Evolutionary conservation across 148 eudicot species (phyloP), one percentile per base, ranked within the genome.

Genomic region (Vaccinium darrowii): DNA sequence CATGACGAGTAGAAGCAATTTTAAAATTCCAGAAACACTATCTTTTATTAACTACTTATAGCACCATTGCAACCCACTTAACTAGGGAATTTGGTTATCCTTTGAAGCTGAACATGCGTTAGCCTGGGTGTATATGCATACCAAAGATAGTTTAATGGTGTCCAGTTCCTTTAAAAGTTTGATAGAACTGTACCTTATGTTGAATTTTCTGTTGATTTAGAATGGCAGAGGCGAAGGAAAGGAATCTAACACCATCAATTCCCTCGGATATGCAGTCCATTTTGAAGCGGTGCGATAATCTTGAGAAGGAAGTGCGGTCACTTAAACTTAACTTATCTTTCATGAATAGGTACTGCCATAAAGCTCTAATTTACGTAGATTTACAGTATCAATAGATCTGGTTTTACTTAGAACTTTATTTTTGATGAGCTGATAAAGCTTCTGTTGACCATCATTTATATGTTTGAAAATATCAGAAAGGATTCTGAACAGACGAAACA

Each of bases 401-500:
- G 67, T 21, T 62, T 62, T 23, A 62, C 25, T 0, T 23, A 65
- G 10, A 51, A 51, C 1, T 51, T 10, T 51, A 51, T 8, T 51
- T 51, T 51, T 10, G 53, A 10, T 51, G 53, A 10, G 53, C 1
- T 51, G 10, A 51, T 5, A 43, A 43, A 43, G 43, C 27, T 36
- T 21, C 10, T 39, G 30, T 36, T 80, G 76, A 54, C 39, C 15
- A 71, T 56, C 39, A 1, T 23, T n/a, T 30, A 0, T 81, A 21
- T 84, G 14, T 62, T 16, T 30, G 36, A 5, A 65, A 87, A 36
- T 84, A 84, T 79, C 92, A 91, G 93, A 76, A 91, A 91, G 87
- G 93, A 91, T 78, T 91, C 93, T 16, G 93, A 91, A 72, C 93
- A 91, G 86, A 91, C 93, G 15, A 91, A 87, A 87, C 93, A 91